phyloP scores from a whole-genome alignment of 2,329 filamentous ascomycete species.

The Aspergillus flavus region DNA sequence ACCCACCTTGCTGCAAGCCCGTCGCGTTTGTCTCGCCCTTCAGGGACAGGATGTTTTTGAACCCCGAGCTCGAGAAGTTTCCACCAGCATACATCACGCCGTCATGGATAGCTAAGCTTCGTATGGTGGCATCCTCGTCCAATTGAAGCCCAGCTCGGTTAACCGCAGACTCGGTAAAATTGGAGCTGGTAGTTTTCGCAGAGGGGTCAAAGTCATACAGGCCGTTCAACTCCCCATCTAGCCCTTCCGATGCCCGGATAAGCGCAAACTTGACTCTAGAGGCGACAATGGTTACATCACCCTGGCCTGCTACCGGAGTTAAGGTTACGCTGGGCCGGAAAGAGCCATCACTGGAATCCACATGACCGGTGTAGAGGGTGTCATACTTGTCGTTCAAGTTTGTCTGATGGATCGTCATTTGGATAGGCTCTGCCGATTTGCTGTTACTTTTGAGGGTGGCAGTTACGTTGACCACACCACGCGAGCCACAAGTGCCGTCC shows the following conservation, averaged over 20 bases:
- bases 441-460: constrained; percentile 62
- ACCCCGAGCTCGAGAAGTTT: constrained; percentile 72
- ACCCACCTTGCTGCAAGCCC: constrained; percentile 67
- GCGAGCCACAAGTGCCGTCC: constrained; percentile 73
- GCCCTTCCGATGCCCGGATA: constrained; percentile 62
- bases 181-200: constrained; percentile 55
- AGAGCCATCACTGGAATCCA: constrained; percentile 71
- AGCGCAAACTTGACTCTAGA: constrained; percentile 77
- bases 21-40: constrained; percentile 60
- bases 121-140: constrained; percentile 67
- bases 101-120: constrained; percentile 65
- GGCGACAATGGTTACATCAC: constrained; percentile 78
- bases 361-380: constrained; percentile 80
- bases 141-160: constrained; percentile 75
- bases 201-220: constrained; percentile 85
- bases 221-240: constrained; percentile 78
- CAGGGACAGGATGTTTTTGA: constrained; percentile 78
- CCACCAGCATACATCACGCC: constrained; percentile 76
- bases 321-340: constrained; percentile 84
- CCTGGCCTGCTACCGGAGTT: constrained; percentile 63
- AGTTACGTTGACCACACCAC: constrained; percentile 82
- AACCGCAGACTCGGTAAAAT: constrained; percentile 73
- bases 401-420: constrained; percentile 76
- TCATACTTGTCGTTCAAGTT: constrained; percentile 98
- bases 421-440: constrained; percentile 53